Percentiles rank a stretch among this genome's conserved stretches.
These are phyloP conservation scores for Leccinum griseonigrum DNA, from an alignment of 1,284 basidiomycete genomes.

Conservation along the genomic window DNA sequence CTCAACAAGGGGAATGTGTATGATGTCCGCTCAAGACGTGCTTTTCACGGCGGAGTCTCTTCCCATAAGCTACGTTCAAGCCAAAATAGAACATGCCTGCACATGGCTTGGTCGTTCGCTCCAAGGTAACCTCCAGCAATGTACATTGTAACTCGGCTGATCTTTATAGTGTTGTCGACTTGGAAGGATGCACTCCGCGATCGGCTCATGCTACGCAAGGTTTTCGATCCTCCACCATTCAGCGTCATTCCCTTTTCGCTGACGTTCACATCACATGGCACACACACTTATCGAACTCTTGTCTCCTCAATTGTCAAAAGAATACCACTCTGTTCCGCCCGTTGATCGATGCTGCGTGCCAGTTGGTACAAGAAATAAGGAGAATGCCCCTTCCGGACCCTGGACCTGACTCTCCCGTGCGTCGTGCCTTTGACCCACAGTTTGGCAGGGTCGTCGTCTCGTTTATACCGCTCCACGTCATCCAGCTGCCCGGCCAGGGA, in stretches of 20 bases:
- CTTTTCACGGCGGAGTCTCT: constrained; percentile 53
- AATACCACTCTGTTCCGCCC: constrained; percentile 21
- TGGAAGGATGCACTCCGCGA: constrained; percentile 52
- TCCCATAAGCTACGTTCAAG: constrained; percentile 55
- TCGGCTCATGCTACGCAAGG: constrained; percentile 59
- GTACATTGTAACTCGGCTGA: constrained; percentile 1
- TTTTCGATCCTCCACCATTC: constrained; percentile 18
- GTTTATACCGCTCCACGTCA: constrained; percentile 68
- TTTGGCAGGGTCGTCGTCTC: constrained; percentile 70
- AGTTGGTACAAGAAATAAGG: constrained; percentile 21
- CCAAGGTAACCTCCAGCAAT: constrained; percentile 34
- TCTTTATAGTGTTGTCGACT: constrained; percentile 33
- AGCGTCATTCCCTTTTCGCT: neutral
- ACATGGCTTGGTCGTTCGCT: constrained; percentile 48
- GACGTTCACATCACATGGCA: neutral
- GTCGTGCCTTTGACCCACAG: constrained; percentile 64
- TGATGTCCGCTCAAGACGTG: constrained; percentile 55
- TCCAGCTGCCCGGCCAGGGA: constrained; percentile 51
- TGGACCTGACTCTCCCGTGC: constrained; percentile 46
- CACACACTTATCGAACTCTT: constrained; percentile 46
- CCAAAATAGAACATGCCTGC: constrained; percentile 57
- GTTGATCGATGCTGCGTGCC: constrained; percentile 23
- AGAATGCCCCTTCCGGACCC: constrained; percentile 34
- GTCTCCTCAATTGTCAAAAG: constrained; percentile 30
- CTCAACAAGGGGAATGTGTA: constrained; percentile 68